These are phyloP conservation scores for Endocalyx cinctus DNA, from an alignment of 2,329 filamentous ascomycete genomes.

Conservation along the genomic window DNA sequence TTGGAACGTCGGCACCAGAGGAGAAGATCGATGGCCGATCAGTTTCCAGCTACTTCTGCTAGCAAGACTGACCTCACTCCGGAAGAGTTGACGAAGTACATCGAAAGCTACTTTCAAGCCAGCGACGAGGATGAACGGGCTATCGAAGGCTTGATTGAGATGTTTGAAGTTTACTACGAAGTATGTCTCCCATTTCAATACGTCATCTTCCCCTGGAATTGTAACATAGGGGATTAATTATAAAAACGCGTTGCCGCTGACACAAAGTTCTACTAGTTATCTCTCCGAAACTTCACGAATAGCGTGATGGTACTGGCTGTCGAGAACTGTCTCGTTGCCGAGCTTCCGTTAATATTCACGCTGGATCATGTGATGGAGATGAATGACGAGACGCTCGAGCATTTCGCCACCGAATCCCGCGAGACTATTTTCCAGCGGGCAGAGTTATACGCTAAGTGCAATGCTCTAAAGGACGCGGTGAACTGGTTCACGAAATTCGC, in stretches of 20 bases:
- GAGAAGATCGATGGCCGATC: constrained; percentile 14
- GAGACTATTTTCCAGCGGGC: constrained; percentile 17
- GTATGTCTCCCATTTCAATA: no score
- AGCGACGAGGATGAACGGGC: no score
- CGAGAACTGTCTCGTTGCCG: constrained; percentile 32
- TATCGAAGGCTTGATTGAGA: constrained; percentile 37
- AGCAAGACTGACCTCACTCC: constrained; percentile 15
- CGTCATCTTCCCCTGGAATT: no score
- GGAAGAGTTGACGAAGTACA: constrained; percentile 7
- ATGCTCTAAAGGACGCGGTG: no score
- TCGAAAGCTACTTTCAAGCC: constrained; percentile 14
- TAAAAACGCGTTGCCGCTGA: no score
- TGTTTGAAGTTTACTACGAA: constrained; percentile 40
- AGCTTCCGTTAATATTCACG: constrained; percentile 29
- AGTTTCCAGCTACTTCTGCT: no score
- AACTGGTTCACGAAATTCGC: no score
- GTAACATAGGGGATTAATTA: no score
- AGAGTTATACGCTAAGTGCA: no score
- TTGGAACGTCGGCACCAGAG: constrained; percentile 10
- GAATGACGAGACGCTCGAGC: constrained; percentile 18
- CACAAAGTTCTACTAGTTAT: constrained; percentile 17
- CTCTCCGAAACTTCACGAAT: constrained; percentile 28
- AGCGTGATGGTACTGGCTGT: constrained; percentile 31
- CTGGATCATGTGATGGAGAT: constrained; percentile 27
- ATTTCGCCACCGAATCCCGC: constrained; percentile 21